Percentiles rank a stretch among this genome's conserved stretches.
Evolutionary conservation across 2,329 filamentous ascomycete genomes (phyloP).

Genomic region (Fusarium beomiforme): DNA sequence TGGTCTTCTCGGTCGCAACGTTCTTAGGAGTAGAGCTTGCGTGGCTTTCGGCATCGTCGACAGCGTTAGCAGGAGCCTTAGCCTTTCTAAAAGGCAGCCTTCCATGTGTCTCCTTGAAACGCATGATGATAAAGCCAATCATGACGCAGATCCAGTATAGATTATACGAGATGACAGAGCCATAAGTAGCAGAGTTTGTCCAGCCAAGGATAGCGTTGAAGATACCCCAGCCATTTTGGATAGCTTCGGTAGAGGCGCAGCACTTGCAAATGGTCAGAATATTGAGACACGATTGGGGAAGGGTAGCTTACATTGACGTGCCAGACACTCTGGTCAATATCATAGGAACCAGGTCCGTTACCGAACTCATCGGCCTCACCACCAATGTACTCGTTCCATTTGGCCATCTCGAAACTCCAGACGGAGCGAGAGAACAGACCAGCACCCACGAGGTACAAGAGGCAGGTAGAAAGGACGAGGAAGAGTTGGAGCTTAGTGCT

Average conservation of each 20-base stretch:
- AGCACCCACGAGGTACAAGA: constrained; percentile 85
- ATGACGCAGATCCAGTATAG: constrained; percentile 86
- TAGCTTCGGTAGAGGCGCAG: constrained; percentile 76
- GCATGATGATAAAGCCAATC: constrained; percentile 71
- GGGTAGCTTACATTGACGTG: constrained; percentile 74
- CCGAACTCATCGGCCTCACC: constrained; percentile 63
- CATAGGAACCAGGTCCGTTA: constrained; percentile 77
- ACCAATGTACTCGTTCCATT: constrained; percentile 73
- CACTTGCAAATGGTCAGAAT: constrained; percentile 60
- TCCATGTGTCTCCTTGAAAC: constrained; percentile 70
- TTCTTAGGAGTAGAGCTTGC: constrained; percentile 39
- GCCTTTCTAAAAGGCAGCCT: constrained; percentile 58
- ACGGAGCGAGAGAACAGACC: constrained; percentile 82
- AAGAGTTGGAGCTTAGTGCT: constrained; percentile 71
- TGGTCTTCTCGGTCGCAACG: constrained; percentile 42
- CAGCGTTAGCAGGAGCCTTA: constrained; percentile 38
- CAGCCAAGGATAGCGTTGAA: constrained; percentile 90
- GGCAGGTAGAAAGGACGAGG: constrained; percentile 82
- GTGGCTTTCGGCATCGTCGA: constrained; percentile 43
- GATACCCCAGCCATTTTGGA: constrained; percentile 84
- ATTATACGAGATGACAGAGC: constrained; percentile 88
- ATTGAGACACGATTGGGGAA: background rate
- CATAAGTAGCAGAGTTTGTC: constrained; percentile 89
- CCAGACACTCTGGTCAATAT: constrained; percentile 82
- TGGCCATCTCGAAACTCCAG: constrained; percentile 77